Evolutionary conservation across 2,329 filamentous ascomycete genomes (phyloP), one percentile per base, ranked within the genome.

Genomic region (Fusarium sp.): DNA sequence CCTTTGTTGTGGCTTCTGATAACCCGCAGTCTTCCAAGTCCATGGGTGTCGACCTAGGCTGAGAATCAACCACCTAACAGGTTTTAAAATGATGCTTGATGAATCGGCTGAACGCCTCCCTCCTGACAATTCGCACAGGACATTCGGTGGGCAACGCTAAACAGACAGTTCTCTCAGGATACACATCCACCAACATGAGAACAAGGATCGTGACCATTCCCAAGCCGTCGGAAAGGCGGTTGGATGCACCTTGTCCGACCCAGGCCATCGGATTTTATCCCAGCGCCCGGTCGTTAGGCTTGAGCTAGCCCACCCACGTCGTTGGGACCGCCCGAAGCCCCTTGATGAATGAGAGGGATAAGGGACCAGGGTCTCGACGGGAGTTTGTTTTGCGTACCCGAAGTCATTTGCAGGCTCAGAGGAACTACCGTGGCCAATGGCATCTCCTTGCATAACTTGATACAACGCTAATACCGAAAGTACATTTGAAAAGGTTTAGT

Each of bases 231-330:
- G 75, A 73, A 72, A 70, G 71, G 59, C 54, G 68, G 60, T 60
- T 70, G 63, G 64, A 42, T 67, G 61, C 59, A 66, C 62, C 66
- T 66, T 73, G 62, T 75, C 71, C 62, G 70, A 76, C 70, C 76
- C 76, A 78, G 65, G 72, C 75, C 68, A 66, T 60, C 75, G 76
- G 76, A 75, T 75, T 75, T 68, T 62, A 72, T 71, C 73, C 76
- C 71, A 76, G 71, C 61, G 66, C 71, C 76, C 66, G 71, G 71
- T 62, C 61, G 44, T 61, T 47, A 47, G 61, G 55, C 50, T 70
- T 57, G 36, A 72, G 69, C 66, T 78, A 76, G 71, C 66, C 63
- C 66, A 78, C 66, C 73, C 76, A 74, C 60, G 60, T 63, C 63
- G 59, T 54, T 74, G 76, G 76, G 73, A 74, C 75, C 66, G 47